Evolutionary conservation across 441 rosid species (phyloP), one percentile per base, ranked within the genome.

Genomic region (Monsonia emarginata): DNA sequence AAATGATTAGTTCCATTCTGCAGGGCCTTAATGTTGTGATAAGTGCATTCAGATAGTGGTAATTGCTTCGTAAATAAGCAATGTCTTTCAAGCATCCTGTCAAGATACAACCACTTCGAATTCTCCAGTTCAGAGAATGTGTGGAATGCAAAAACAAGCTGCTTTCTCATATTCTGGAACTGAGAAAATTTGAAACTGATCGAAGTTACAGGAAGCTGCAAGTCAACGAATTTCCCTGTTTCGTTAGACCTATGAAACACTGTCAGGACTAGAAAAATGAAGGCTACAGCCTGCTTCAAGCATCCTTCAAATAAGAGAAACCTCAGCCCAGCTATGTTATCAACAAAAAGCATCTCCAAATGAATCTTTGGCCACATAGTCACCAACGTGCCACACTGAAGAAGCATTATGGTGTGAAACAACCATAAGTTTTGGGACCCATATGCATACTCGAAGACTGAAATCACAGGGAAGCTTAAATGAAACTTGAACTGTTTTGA

Each of bases 331-430:
- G 74, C 86, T 36, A 79, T 62, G 72, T 80, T 90, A 72, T 89
- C 90, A 3, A 90, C 80, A 76, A 93, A 84, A 77, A 90, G 86
- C 84, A 90, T 85, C 86, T 93, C 96, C 88, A 93, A 77, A 59
- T 86, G 76, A 72, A 87, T 83, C 74, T 72, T 82, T 70, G 96
- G 97, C 96, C 95, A 85, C 40, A 69, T 42, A 27, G 69, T 64
- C 70, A 73, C 79, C 71, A 90, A 64, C 19, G 52, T 73, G 71
- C 98, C 97, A 81, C 73, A 66, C 61, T 76, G 87, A 75, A 80
- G 86, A 75, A 86, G 78, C 38, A 78, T 19, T 0, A 78, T 48
- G 60, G 75, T 70, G 73, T 69, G 84, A 68, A 78, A 59, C 69
- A 88, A 73, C 87, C 80, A 69, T 63, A 65, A 56, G 68, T 72